phyloP scores from a whole-genome alignment of 139 green algal species.

The Tetradesmus obliquus region DNA sequence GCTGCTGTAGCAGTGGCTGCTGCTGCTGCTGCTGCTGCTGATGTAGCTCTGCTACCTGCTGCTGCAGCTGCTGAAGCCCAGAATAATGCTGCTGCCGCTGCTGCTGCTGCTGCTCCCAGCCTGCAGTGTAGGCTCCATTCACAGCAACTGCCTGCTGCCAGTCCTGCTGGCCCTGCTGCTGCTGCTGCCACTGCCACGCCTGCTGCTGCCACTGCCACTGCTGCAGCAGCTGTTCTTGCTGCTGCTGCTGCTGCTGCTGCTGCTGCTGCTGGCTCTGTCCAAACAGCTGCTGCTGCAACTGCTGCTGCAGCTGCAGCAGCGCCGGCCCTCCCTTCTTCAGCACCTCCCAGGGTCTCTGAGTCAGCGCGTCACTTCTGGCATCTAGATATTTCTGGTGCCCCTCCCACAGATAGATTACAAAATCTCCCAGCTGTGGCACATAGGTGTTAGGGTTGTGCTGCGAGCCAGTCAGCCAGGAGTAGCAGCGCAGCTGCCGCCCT shows the following conservation, averaged over 20 bases:
- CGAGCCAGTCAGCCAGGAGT: conserved; percentile 60
- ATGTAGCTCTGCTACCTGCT: background rate
- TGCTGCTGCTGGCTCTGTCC: conserved; percentile 7
- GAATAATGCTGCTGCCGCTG: background rate
- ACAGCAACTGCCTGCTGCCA: no score
- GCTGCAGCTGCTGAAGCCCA: background rate
- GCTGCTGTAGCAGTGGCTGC: background rate
- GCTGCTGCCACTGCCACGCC: conserved; percentile 7
- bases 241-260: background rate
- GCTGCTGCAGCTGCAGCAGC: conserved; percentile 23
- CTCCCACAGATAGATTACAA: conserved; percentile 76
- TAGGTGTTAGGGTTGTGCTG: conserved; percentile 59
- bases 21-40: background rate
- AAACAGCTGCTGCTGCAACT: conserved; percentile 11
- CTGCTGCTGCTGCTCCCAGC: background rate
- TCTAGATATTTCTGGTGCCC: conserved; percentile 60
- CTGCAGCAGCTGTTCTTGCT: background rate
- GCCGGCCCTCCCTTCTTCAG: background rate
- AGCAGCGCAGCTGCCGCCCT: conserved; percentile 28
- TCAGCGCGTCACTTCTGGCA: conserved; percentile 55
- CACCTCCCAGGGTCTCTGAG: conserved; percentile 57
- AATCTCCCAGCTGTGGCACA: conserved; percentile 75
- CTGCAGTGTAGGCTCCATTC: background rate
- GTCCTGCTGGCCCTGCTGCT: background rate
- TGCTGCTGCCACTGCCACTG: background rate